Percentiles rank a stretch among this genome's conserved stretches.
Evolutionary conservation across 345 rosid species (phyloP).

Genomic region (Euphorbia tirucalli): DNA sequence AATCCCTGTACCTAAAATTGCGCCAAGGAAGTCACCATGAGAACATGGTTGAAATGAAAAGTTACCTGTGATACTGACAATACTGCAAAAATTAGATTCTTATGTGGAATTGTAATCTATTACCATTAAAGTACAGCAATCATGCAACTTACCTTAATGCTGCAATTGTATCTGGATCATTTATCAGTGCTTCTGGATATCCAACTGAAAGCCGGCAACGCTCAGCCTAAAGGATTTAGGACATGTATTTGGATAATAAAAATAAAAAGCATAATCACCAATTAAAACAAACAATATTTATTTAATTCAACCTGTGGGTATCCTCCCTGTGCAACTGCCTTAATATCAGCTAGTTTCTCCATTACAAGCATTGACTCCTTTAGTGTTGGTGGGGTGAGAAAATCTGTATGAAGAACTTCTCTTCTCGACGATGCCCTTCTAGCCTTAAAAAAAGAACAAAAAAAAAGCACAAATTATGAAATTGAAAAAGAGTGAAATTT

Average conservation of each 20-base stretch:
- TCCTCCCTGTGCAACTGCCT: conserved; percentile 75
- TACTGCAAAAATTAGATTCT: conserved; percentile 1
- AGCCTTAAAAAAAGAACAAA: conserved; percentile 39
- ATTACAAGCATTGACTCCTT: conserved; percentile 61
- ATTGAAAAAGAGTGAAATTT: not conserved
- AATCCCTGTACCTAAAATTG: conserved; percentile 91
- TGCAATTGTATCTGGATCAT: conserved; percentile 68
- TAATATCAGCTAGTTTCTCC: conserved; percentile 64
- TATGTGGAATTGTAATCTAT: not conserved
- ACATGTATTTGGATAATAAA: conserved; percentile 8
- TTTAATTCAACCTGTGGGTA: conserved; percentile 68
- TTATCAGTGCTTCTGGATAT: conserved; percentile 54
- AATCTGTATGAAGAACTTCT: conserved; percentile 69
- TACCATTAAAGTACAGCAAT: not conserved
- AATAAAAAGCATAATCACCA: not conserved
- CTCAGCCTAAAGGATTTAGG: conserved; percentile 64
- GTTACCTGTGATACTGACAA: conserved; percentile 68
- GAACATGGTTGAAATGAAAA: conserved; percentile 74
- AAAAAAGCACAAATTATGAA: not conserved
- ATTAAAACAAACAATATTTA: conserved; percentile 1
- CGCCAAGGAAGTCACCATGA: conserved; percentile 92
- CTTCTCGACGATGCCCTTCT: conserved; percentile 63
- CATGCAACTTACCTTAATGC: conserved; percentile 56
- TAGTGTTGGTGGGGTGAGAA: conserved; percentile 79
- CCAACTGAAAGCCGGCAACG: conserved; percentile 85